Evolutionary conservation across 768 basidiomycete species (phyloP).

Genomic region (Trametes coccinea): DNA sequence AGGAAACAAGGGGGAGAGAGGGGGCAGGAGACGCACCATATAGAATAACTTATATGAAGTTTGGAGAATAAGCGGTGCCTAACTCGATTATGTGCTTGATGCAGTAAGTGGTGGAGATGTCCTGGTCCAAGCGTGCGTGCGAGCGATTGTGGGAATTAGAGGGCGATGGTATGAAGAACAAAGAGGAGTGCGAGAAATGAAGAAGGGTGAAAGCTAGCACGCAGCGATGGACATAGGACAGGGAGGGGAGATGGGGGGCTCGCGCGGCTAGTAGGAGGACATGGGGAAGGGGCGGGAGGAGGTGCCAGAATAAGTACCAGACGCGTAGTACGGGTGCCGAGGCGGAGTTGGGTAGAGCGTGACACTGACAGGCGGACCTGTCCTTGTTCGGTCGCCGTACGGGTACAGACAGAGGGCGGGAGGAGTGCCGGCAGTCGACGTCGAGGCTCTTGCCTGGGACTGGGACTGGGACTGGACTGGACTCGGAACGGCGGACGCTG

Average conservation of each 20-base stretch:
- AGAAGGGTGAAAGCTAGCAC: not conserved
- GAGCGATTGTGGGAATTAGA: not conserved
- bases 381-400: not conserved
- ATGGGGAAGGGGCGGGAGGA: not conserved
- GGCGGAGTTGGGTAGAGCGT: slow-evolving; percentile 8
- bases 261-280: not conserved
- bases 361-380: not conserved
- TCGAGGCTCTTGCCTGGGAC: not conserved
- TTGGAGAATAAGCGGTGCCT: not conserved
- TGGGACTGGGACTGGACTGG: too few species aligned
- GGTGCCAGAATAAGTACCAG: slow-evolving; percentile 7
- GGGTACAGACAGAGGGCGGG: not conserved
- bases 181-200: not conserved
- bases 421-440: not conserved
- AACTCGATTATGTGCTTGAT: slow-evolving; percentile 2
- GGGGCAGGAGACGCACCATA: slow-evolving; percentile 14
- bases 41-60: slow-evolving; percentile 25
- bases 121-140: slow-evolving; percentile 10
- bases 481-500: too few species aligned
- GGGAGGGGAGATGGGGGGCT: not conserved
- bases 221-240: not conserved
- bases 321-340: not conserved
- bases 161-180: not conserved
- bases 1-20: not conserved
- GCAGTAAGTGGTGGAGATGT: not conserved